Percentiles rank a stretch among this genome's conserved stretches.
Evolutionary conservation across 2,329 filamentous ascomycete genomes (phyloP).

Genomic region (Lecanicillium sp.): DNA sequence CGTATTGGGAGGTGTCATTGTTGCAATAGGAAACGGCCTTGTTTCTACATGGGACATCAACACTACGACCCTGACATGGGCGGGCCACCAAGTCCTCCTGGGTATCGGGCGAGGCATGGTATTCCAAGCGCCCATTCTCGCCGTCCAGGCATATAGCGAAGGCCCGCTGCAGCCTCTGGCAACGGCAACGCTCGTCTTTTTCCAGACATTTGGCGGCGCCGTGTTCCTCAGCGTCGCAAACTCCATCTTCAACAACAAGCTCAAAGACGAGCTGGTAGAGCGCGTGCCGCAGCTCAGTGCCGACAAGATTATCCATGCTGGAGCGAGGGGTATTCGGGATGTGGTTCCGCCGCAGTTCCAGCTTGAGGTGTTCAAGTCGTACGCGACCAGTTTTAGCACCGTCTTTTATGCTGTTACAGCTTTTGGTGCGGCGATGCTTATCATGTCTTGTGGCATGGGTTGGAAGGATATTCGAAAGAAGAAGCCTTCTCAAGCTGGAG

Average conservation of each 20-base stretch:
- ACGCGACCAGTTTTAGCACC: conserved; percentile 24
- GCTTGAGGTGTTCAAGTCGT: conserved; percentile 28
- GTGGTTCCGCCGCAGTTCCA: conserved; percentile 23
- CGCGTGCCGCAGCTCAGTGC: conserved; percentile 22
- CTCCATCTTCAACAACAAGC: conserved; percentile 21
- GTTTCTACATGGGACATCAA: conserved; percentile 29
- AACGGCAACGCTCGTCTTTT: conserved; percentile 22
- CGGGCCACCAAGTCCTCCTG: conserved; percentile 33
- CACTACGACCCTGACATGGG: conserved; percentile 29
- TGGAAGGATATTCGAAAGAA: conserved; percentile 36
- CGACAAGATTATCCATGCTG: conserved; percentile 28
- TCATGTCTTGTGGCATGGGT: conserved; percentile 34
- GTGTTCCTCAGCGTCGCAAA: conserved; percentile 33
- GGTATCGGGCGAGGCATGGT: conserved; percentile 36
- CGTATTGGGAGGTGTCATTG: conserved; percentile 22
- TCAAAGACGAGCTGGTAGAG: conserved; percentile 20
- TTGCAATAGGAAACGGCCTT: conserved; percentile 28
- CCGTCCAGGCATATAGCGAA: conserved; percentile 18
- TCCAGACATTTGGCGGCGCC: conserved; percentile 38
- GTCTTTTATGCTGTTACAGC: conserved; percentile 23
- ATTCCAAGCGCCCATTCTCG: conserved; percentile 31
- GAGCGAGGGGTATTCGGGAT: conserved; percentile 29
- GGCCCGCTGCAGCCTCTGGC: conserved; percentile 18
- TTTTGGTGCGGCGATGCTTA: conserved; percentile 20
- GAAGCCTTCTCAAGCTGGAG: conserved; percentile 8